These are phyloP conservation scores for Candida ipomoeae DNA, from an alignment of 805 yeast species.

Conservation along the genomic window DNA sequence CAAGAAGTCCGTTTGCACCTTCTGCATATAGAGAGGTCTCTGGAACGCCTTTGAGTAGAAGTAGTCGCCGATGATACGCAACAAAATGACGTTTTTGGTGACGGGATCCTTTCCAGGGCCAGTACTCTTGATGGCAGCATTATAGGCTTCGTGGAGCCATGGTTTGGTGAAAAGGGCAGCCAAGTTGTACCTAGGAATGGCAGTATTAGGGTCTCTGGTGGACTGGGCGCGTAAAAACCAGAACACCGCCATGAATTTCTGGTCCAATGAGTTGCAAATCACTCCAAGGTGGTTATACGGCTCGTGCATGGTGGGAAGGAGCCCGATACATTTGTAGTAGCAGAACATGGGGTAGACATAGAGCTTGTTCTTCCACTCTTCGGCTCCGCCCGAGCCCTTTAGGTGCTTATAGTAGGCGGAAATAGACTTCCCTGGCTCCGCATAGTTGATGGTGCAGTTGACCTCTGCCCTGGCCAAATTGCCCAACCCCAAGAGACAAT, in stretches of 20 bases:
- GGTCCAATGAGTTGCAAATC: constrained; percentile 37
- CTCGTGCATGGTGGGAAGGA: constrained; percentile 67
- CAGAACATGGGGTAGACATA: constrained; percentile 26
- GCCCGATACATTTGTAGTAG: constrained; percentile 49
- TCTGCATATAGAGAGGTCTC: constrained; percentile 11
- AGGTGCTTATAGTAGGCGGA: constrained; percentile 13
- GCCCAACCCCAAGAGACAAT: constrained; percentile 18
- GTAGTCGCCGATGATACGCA: constrained; percentile 41
- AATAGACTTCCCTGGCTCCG: constrained; percentile 13
- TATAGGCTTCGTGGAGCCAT: constrained; percentile 24
- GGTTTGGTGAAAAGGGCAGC: constrained; percentile 33
- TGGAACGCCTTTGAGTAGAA: constrained; percentile 35
- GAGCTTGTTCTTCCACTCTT: constrained; percentile 34
- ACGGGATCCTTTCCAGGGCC: constrained; percentile 4
- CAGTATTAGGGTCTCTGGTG: constrained; percentile 46
- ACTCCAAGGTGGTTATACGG: constrained; percentile 59
- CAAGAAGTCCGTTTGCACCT: constrained; percentile 21
- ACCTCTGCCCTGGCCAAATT: constrained; percentile 15
- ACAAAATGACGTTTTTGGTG: constrained; percentile 22
- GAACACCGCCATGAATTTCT: constrained; percentile 45
- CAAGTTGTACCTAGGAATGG: constrained; percentile 47
- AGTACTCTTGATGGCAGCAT: constrained; percentile 10
- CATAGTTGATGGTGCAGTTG: constrained; percentile 9
- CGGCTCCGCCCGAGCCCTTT: constrained; percentile 1
- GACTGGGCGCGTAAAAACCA: constrained; percentile 55